These are phyloP conservation scores for Parasarocladium wereldwijsianum DNA, from an alignment of 2,329 filamentous ascomycete genomes.

Conservation along the genomic window DNA sequence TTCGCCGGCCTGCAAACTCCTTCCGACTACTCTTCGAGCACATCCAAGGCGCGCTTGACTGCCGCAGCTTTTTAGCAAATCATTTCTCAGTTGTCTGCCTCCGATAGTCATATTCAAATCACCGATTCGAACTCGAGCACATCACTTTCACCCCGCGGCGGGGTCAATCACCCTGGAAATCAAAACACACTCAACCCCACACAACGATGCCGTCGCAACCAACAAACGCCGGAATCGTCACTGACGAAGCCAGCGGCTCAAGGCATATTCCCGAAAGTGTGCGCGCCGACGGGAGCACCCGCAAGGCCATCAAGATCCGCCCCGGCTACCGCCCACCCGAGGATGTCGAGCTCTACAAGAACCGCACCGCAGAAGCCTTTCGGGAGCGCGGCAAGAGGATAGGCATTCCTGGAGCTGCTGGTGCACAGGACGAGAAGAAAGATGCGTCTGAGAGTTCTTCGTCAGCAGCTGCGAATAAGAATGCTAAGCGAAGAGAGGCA, in stretches of 20 bases:
- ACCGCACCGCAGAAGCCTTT: constrained; percentile 73
- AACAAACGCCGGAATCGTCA: constrained; percentile 59
- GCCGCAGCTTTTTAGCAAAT: too few relatives aligned
- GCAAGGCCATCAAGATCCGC: constrained; percentile 85
- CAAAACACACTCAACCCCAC: too few relatives aligned
- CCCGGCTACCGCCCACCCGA: constrained; percentile 90
- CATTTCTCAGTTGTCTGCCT: too few relatives aligned
- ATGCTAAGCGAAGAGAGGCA: constrained; percentile 58
- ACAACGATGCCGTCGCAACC: constrained; percentile 21
- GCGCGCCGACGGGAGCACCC: constrained; percentile 77
- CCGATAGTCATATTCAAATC: too few relatives aligned
- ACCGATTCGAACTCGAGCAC: too few relatives aligned
- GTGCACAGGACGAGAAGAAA: constrained; percentile 31
- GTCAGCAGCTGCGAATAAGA: constrained; percentile 58
- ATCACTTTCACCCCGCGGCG: too few relatives aligned
- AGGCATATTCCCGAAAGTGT: constrained; percentile 80
- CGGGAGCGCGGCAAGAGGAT: constrained; percentile 54
- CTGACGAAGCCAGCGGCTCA: constrained; percentile 59
- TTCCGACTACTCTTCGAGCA: too few relatives aligned
- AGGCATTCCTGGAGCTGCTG: constrained; percentile 58
- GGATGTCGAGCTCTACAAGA: constrained; percentile 93
- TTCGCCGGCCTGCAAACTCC: too few relatives aligned
- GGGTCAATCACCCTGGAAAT: too few relatives aligned
- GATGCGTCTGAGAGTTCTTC: not conserved
- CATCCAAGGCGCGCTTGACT: too few relatives aligned